These are phyloP conservation scores for Parafenestella ontariensis DNA, from an alignment of 2,329 filamentous ascomycete genomes.

Conservation along the genomic window DNA sequence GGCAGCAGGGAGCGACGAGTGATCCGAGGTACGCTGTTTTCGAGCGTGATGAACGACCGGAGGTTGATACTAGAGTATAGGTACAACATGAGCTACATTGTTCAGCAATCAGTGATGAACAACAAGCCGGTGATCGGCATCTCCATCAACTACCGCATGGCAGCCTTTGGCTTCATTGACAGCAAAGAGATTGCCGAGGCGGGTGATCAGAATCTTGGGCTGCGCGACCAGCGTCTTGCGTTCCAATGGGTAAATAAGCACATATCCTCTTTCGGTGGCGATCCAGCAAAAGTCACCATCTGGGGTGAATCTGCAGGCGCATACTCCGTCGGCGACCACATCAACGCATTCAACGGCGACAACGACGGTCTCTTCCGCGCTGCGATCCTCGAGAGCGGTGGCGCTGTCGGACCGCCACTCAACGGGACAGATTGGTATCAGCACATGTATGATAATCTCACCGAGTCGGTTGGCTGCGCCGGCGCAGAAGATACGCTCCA, in stretches of 20 bases:
- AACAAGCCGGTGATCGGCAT: constrained; percentile 41
- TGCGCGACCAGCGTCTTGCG: constrained; percentile 67
- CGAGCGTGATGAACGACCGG: fast-evolving
- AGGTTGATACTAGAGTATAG: constrained; percentile 10
- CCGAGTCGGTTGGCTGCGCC: constrained; percentile 31
- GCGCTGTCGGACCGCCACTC: constrained; percentile 39
- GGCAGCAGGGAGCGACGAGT: constrained; percentile 42
- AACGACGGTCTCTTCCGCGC: constrained; percentile 52
- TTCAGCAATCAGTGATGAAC: constrained; percentile 39
- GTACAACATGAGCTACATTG: constrained; percentile 43
- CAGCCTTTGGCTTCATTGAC: constrained; percentile 59
- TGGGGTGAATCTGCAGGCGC: constrained; percentile 68
- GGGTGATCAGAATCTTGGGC: constrained; percentile 57
- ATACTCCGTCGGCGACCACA: constrained; percentile 58
- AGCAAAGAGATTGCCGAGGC: constrained; percentile 48
- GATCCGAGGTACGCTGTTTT: constrained; percentile 32
- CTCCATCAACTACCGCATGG: constrained; percentile 58
- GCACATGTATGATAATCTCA: constrained; percentile 39
- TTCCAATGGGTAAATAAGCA: constrained; percentile 68
- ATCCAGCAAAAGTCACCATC: constrained; percentile 65
- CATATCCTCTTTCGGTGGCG: constrained; percentile 61
- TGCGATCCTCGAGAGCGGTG: constrained; percentile 50
- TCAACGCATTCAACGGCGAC: constrained; percentile 49
- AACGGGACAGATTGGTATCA: constrained; percentile 45
- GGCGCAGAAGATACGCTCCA: constrained; percentile 30